phyloP scores from a whole-genome alignment of 345 rosid species.

The Eucalyptus camaldulensis region DNA sequence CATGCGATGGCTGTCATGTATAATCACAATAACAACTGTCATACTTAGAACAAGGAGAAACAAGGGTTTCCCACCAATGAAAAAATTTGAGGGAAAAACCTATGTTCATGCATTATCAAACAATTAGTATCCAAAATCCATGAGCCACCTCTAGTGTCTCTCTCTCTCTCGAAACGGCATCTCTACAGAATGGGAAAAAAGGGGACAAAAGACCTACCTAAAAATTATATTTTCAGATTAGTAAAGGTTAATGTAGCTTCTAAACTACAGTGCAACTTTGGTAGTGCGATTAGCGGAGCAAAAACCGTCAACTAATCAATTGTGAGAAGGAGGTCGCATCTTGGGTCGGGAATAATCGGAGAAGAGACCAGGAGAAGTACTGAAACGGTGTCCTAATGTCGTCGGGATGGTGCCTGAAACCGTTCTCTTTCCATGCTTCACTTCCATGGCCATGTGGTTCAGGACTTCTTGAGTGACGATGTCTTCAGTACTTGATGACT shows the following conservation, averaged over 20 bases:
- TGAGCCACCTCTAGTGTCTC: background rate
- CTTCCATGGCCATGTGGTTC: background rate
- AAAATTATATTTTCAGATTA: background rate
- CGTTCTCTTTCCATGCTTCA: background rate
- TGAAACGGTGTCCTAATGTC: background rate
- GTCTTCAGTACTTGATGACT: constrained; percentile 6
- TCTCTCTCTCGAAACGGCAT: background rate
- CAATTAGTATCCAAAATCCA: background rate
- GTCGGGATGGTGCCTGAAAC: background rate
- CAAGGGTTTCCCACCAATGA: background rate
- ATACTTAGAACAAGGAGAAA: background rate
- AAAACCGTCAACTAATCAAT: constrained; percentile 2
- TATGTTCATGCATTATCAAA: background rate
- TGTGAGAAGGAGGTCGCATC: constrained; percentile 44
- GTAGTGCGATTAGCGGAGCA: background rate
- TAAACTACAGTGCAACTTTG: background rate
- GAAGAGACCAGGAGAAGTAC: constrained; percentile 8
- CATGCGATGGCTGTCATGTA: background rate
- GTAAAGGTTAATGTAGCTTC: background rate
- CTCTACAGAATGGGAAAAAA: background rate
- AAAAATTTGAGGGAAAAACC: background rate
- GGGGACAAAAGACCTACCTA: background rate
- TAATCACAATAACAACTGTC: background rate
- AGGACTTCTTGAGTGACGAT: background rate
- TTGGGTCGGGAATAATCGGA: constrained; percentile 46